phyloP scores from a whole-genome alignment of 257 asterid genomes.

The Nicotiana otophora region DNA sequence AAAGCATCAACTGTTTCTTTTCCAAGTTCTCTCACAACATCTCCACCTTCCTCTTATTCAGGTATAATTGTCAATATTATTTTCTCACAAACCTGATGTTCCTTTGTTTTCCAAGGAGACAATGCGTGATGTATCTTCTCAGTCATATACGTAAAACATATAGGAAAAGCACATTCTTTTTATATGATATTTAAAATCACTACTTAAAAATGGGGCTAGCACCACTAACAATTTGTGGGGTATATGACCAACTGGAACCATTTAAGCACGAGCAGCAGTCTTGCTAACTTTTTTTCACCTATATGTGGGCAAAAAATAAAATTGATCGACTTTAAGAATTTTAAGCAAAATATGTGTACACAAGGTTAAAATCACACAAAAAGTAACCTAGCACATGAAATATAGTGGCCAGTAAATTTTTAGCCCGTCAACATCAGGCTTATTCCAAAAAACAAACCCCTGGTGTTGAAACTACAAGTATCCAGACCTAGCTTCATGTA shows the following conservation, averaged over 20 bases:
- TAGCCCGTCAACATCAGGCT: background rate
- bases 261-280: background rate
- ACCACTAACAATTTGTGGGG: background rate
- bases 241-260: background rate
- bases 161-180: background rate
- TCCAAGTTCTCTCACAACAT: too few relatives aligned
- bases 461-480: slow-evolving; percentile 36
- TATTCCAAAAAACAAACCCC: background rate
- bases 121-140: background rate
- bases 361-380: slow-evolving; percentile 1
- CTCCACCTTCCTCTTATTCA: too few relatives aligned
- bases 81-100: too few relatives aligned
- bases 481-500: slow-evolving; percentile 39
- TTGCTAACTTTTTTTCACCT: background rate
- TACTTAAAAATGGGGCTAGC: background rate
- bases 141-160: background rate
- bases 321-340: background rate
- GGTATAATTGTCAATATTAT: too few relatives aligned
- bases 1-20: too few relatives aligned
- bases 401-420: background rate
- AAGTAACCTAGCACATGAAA: background rate
- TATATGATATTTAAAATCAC: background rate
- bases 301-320: background rate
- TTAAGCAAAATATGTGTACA: background rate
- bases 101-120: too few relatives aligned